Evolutionary conservation across 2,329 filamentous ascomycete genomes (phyloP).

Genomic region (Stemphylium lycopersici): DNA sequence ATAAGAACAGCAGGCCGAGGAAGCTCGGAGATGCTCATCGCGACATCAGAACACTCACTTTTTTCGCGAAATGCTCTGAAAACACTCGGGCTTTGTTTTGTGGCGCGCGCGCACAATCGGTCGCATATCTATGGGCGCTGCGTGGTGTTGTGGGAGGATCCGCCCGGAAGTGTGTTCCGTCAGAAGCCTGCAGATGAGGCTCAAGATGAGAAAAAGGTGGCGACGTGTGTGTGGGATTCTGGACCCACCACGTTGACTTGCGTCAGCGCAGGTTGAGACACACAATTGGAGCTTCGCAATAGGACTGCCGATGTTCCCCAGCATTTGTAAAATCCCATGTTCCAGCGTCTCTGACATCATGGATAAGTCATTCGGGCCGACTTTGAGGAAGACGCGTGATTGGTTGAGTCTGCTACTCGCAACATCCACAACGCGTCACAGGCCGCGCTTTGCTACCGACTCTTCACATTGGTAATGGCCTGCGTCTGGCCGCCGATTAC

Average conservation of each 20-base stretch:
- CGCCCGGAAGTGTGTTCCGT: neutral
- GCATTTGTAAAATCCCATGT: slow-evolving; percentile 1
- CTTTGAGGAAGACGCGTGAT: neutral
- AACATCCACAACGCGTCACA: slow-evolving; percentile 19
- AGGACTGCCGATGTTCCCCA: slow-evolving; percentile 4
- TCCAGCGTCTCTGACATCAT: neutral
- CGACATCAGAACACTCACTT: too few relatives aligned
- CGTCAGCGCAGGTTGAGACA: too few relatives aligned
- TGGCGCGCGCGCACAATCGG: neutral
- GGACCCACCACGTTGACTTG: too few relatives aligned
- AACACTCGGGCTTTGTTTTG: neutral
- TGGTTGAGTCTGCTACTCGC: neutral
- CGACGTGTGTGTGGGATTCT: neutral
- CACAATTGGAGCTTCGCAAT: neutral
- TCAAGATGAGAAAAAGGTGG: neutral
- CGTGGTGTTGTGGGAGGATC: neutral
- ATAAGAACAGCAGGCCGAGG: too few relatives aligned
- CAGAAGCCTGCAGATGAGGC: neutral
- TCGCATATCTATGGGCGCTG: neutral
- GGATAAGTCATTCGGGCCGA: slow-evolving; percentile 2
- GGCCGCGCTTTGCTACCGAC: slow-evolving; percentile 3
- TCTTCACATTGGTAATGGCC: slow-evolving; percentile 20
- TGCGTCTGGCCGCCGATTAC: slow-evolving; percentile 21
- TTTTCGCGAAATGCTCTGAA: neutral
- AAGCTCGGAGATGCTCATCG: too few relatives aligned